phyloP scores from a whole-genome alignment of 495 filamentous ascomycete genomes.

The Hyaloscypha hepaticicola region DNA sequence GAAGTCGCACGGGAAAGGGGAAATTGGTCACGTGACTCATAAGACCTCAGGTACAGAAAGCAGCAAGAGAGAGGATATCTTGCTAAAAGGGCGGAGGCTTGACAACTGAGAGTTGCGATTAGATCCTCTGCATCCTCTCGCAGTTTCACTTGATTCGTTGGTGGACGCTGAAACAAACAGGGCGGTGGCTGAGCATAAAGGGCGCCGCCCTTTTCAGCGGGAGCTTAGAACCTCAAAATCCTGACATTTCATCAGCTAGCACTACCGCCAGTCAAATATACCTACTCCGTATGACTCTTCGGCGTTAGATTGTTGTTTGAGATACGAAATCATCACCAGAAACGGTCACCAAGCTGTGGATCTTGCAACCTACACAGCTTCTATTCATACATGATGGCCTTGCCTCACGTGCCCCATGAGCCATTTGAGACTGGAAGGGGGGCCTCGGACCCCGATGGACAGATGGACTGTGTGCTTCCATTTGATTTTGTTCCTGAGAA shows the following conservation, averaged over 20 bases:
- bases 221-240: neutral
- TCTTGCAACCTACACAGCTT: neutral
- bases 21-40: no score
- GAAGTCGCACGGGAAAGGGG: no score
- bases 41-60: no score
- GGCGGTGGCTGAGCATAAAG: neutral
- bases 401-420: neutral
- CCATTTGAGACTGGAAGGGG: neutral
- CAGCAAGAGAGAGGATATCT: no score
- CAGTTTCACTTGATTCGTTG: no score
- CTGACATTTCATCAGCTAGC: neutral
- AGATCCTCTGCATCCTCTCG: no score
- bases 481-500: neutral
- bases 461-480: neutral
- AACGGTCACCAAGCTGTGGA: neutral
- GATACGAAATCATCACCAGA: neutral
- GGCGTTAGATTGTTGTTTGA: neutral
- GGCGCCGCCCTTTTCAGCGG: neutral
- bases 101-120: no score
- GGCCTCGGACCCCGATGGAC: neutral
- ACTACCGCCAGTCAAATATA: neutral
- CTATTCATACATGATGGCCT: neutral
- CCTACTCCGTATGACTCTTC: neutral
- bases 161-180: neutral
- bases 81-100: no score